Percentiles rank a stretch among this genome's conserved stretches.
Conservation (phyloP, 768 basidiomycete species). For the Mycena vitilis region DNA sequence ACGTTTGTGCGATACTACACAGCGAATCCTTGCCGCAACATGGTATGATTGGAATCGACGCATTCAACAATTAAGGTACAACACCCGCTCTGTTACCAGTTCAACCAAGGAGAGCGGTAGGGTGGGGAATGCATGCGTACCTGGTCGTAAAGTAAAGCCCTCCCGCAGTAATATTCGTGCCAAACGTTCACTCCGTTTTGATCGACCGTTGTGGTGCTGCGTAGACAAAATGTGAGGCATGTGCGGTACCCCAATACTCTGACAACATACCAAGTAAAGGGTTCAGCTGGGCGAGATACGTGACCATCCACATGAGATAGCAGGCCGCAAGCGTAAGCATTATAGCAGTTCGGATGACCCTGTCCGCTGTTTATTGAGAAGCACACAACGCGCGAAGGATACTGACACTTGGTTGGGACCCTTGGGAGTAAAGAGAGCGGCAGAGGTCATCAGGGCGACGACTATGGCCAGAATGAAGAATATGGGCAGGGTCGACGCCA, state of each 20-base stretch:
- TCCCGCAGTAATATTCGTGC: slow-evolving; percentile 6
- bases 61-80: slow-evolving; percentile 34
- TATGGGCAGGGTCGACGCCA: slow-evolving; percentile 80
- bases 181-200: slow-evolving; percentile 13
- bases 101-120: slow-evolving; percentile 1
- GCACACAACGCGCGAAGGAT: background rate
- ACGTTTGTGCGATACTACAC: too few relatives aligned
- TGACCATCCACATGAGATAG: slow-evolving; percentile 97
- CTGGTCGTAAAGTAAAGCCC: slow-evolving; percentile 30
- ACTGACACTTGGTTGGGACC: slow-evolving; percentile 92
- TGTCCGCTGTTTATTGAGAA: slow-evolving; percentile 45
- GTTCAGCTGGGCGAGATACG: slow-evolving; percentile 95
- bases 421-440: slow-evolving; percentile 82
- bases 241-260: background rate
- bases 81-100: slow-evolving; percentile 9
- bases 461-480: slow-evolving; percentile 74
- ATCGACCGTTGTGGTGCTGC: slow-evolving; percentile 25
- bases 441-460: slow-evolving; percentile 69
- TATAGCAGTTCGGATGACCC: slow-evolving; percentile 84
- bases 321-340: slow-evolving; percentile 84
- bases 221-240: background rate
- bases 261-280: slow-evolving; percentile 82
- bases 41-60: slow-evolving; percentile 8
- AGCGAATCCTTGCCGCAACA: too few relatives aligned
- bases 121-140: background rate